phyloP scores from a whole-genome alignment of 2,329 filamentous ascomycete species.

The Ustilaginoidea virens region DNA sequence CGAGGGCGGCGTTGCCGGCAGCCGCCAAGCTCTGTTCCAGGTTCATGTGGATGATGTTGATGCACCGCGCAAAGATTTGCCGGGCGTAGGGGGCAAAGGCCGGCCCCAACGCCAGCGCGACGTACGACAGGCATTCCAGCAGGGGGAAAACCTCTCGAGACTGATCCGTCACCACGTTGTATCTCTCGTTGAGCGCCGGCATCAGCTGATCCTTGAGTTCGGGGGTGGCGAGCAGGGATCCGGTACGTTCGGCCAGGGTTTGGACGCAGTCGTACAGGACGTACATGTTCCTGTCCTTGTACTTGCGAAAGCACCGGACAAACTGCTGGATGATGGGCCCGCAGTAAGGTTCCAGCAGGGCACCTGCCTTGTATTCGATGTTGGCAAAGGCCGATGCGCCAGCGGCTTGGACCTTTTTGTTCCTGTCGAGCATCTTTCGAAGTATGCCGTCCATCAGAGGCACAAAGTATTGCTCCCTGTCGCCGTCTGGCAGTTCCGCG shows the following conservation, averaged over 20 bases:
- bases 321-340: conserved; percentile 84
- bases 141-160: conserved; percentile 89
- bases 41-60: conserved; percentile 83
- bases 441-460: conserved; percentile 96
- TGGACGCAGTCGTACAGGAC: conserved; percentile 98
- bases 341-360: conserved; percentile 69
- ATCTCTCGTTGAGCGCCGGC: conserved; percentile 80
- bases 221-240: conserved; percentile 62
- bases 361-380: conserved; percentile 82
- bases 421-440: conserved; percentile 85
- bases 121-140: conserved; percentile 91
- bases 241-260: conserved; percentile 85
- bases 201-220: conserved; percentile 76
- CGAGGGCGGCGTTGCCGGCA: conserved; percentile 49
- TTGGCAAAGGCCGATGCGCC: conserved; percentile 93
- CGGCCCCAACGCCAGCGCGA: conserved; percentile 71
- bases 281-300: conserved; percentile 99
- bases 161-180: conserved; percentile 74
- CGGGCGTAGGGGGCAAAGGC: conserved; percentile 73
- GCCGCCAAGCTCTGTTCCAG: conserved; percentile 66
- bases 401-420: conserved; percentile 96
- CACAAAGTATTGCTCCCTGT: conserved; percentile 70
- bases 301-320: conserved; percentile 79
- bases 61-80: conserved; percentile 76
- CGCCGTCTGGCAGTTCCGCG: conserved; percentile 51